Evolutionary conservation across 78 protist genomes (phyloP).

Genomic region (Emiliania huxleyi): DNA sequence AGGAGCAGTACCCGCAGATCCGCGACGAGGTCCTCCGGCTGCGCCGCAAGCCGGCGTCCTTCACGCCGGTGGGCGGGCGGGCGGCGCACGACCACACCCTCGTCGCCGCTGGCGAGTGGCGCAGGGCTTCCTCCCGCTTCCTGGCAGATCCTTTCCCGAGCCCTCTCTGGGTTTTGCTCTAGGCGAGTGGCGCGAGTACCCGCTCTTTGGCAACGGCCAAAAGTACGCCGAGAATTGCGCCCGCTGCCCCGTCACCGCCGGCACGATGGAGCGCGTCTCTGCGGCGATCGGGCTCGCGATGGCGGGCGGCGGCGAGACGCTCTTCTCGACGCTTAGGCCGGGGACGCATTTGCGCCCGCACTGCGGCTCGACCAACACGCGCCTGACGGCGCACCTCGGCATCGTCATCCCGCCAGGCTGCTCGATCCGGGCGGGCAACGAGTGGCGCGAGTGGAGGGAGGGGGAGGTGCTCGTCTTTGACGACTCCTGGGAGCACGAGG

Average conservation of each 20-base stretch:
- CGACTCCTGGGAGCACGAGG: slow-evolving; percentile 9
- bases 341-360: slow-evolving; percentile 15
- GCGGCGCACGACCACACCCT: slow-evolving; percentile 4
- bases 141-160: no score
- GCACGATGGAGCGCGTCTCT: background rate
- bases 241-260: background rate
- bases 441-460: background rate
- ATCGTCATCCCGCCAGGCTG: background rate
- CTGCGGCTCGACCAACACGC: background rate
- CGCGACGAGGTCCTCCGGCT: background rate
- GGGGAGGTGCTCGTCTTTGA: background rate
- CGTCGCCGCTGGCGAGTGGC: background rate
- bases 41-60: background rate
- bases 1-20: background rate
- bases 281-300: background rate
- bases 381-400: background rate
- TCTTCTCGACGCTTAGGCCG: background rate
- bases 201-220: background rate
- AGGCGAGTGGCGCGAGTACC: background rate
- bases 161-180: no score
- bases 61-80: background rate
- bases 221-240: background rate
- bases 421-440: background rate
- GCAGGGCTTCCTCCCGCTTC: no score
- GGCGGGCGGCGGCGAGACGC: slow-evolving; percentile 3